Conservation (phyloP, 2,329 filamentous ascomycete genomes). For the Colletotrichum chrysophilum region DNA sequence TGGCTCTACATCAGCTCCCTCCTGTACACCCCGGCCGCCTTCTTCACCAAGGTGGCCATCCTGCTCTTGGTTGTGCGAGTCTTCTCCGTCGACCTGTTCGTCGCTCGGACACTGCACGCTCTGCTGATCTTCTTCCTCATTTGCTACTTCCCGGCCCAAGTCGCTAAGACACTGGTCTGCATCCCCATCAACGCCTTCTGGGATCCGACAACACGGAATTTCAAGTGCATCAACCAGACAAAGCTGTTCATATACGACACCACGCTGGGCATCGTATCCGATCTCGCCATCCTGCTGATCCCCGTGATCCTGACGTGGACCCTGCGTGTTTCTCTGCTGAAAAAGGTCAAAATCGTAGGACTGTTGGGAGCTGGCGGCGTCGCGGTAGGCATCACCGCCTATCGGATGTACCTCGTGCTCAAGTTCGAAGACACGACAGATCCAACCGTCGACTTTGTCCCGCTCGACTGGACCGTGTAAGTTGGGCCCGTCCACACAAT, state of each 20-base stretch:
- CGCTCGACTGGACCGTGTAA: constrained; percentile 19
- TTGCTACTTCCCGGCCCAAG: constrained; percentile 31
- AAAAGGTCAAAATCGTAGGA: constrained; percentile 36
- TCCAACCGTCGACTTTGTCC: constrained; percentile 28
- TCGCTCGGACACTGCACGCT: constrained; percentile 29
- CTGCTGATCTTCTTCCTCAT: constrained; percentile 29
- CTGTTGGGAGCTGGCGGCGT: constrained; percentile 35
- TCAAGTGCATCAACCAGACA: constrained; percentile 33
- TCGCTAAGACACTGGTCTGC: constrained; percentile 30
- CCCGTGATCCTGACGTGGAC: constrained; percentile 35
- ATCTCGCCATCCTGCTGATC: constrained; percentile 36
- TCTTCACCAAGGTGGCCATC: constrained; percentile 34
- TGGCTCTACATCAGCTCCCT: constrained; percentile 31
- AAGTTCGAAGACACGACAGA: constrained; percentile 26
- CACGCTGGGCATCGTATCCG: constrained; percentile 34
- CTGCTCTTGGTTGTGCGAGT: constrained; percentile 35
- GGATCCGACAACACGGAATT: constrained; percentile 15
- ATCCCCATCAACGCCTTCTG: constrained; percentile 28
- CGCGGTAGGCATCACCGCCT: constrained; percentile 31
- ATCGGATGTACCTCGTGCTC: constrained; percentile 27
- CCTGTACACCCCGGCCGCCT: constrained; percentile 33
- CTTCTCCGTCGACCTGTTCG: constrained; percentile 29
- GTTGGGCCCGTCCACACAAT: neutral
- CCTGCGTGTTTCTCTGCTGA: constrained; percentile 28
- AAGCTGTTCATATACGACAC: constrained; percentile 38